Percentiles rank a stretch among this genome's conserved stretches.
These are phyloP conservation scores for Prunus davidiana DNA, from an alignment of 306 rosid genomes.

Conservation along the genomic window DNA sequence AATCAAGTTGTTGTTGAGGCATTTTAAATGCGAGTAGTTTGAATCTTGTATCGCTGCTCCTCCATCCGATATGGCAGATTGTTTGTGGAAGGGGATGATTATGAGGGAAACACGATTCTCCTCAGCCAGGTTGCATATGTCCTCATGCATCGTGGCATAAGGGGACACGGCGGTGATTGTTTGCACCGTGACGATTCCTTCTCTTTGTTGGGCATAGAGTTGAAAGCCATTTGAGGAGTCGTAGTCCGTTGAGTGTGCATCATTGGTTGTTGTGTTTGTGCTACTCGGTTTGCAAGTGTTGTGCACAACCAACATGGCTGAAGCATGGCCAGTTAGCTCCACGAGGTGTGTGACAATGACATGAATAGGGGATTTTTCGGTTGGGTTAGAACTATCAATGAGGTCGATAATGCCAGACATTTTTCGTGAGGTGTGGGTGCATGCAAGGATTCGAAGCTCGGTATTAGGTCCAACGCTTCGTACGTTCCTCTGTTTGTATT, in stretches of 20 bases:
- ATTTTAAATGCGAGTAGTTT: not conserved
- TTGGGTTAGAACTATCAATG: slow-evolving; percentile 34
- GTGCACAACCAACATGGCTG: slow-evolving; percentile 50
- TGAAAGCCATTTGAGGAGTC: slow-evolving; percentile 9
- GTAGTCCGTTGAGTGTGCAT: too few relatives aligned
- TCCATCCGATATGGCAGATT: slow-evolving; percentile 14
- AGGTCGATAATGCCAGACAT: slow-evolving; percentile 37
- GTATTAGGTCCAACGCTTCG: slow-evolving; percentile 19
- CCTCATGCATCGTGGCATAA: slow-evolving; percentile 33
- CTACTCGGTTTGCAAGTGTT: slow-evolving; percentile 15
- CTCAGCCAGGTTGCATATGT: slow-evolving; percentile 44
- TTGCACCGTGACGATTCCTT: slow-evolving; percentile 23
- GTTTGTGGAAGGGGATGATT: slow-evolving; percentile 38
- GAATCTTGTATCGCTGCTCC: slow-evolving; percentile 13
- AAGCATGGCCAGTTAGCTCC: slow-evolving; percentile 36
- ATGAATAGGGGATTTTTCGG: slow-evolving; percentile 28
- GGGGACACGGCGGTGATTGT: slow-evolving; percentile 46
- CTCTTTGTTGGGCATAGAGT: slow-evolving; percentile 7
- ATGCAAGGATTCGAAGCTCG: slow-evolving; percentile 31
- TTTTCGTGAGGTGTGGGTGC: slow-evolving; percentile 29
- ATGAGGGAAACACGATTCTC: slow-evolving; percentile 35
- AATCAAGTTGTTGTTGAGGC: slow-evolving; percentile 31
- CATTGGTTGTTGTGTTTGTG: not conserved
- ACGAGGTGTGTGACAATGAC: slow-evolving; percentile 35
- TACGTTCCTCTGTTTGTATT: slow-evolving; percentile 17